These are phyloP conservation scores for Iris pallida DNA, from an alignment of 116 monocot genomes.

Conservation along the genomic window DNA sequence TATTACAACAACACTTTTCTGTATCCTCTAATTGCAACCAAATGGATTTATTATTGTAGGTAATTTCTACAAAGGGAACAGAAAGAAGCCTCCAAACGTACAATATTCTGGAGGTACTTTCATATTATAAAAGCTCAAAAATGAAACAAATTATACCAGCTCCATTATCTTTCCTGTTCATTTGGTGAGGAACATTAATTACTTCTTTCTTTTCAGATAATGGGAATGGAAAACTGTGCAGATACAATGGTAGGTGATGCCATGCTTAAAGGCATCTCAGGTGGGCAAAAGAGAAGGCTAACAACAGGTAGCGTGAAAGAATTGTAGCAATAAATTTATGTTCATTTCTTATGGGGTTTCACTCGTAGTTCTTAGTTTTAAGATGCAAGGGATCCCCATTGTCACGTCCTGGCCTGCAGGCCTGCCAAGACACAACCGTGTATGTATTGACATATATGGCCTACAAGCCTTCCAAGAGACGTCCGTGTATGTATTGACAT, in stretches of 20 bases:
- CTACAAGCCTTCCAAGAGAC: no score
- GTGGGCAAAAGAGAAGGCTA: conserved; percentile 51
- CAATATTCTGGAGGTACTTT: conserved; percentile 48
- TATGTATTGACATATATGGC: no score
- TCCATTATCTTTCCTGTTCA: not conserved
- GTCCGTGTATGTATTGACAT: no score
- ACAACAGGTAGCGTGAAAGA: no score
- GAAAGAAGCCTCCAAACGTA: conserved; percentile 46
- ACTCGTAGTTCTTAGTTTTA: no score
- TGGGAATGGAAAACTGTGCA: conserved; percentile 37
- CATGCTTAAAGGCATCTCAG: conserved; percentile 47
- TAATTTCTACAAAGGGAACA: conserved; percentile 39
- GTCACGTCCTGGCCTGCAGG: no score
- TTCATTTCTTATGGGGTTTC: no score
- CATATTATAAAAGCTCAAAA: not conserved
- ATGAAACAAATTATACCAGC: not conserved
- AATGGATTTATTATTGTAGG: conserved; percentile 27
- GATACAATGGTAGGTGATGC: conserved; percentile 38
- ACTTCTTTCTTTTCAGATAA: conserved; percentile 35
- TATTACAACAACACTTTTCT: no score
- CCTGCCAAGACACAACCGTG: no score
- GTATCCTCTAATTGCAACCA: no score
- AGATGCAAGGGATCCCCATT: no score
- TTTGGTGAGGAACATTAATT: not conserved
- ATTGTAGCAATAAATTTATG: not conserved